Percentiles rank a stretch among this genome's conserved stretches.
Evolutionary conservation across 2,329 filamentous ascomycete genomes (phyloP).

Genomic region (Byssoonygena ceratinophila): DNA sequence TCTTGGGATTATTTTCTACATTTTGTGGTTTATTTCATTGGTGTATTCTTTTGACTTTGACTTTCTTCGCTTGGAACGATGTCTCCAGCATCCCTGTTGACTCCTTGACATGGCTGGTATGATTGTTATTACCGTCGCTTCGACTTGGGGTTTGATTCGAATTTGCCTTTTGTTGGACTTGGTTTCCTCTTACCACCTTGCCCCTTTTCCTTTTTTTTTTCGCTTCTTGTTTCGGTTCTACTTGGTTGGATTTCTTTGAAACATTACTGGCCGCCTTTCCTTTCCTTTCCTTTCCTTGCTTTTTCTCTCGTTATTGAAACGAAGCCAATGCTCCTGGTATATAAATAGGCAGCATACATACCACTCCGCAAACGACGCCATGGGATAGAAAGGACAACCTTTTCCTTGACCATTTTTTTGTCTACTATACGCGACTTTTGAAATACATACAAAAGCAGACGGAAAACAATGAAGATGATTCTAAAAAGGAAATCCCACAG

Average conservation of each 20-base stretch:
- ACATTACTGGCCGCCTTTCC: background rate
- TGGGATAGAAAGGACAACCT: background rate
- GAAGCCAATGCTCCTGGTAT: background rate
- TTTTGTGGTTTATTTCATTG: background rate
- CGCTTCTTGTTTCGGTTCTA: background rate
- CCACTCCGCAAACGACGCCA: conserved; percentile 1
- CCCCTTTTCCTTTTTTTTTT: background rate
- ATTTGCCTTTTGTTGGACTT: background rate
- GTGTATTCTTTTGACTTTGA: background rate
- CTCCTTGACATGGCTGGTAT: background rate
- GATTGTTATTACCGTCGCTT: background rate
- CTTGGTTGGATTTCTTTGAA: background rate
- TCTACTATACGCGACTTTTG: background rate
- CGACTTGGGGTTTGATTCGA: background rate
- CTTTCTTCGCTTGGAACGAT: background rate
- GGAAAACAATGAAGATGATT: background rate
- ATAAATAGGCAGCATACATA: conserved; percentile 3
- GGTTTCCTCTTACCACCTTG: background rate
- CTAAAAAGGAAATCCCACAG: no score
- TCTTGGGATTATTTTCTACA: background rate
- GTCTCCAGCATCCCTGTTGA: background rate
- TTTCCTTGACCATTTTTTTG: background rate
- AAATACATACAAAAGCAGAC: background rate
- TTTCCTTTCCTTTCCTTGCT: background rate
- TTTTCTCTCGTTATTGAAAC: background rate